phyloP scores from a whole-genome alignment of 495 filamentous ascomycete genomes.

The Penicillium robsamsonii region DNA sequence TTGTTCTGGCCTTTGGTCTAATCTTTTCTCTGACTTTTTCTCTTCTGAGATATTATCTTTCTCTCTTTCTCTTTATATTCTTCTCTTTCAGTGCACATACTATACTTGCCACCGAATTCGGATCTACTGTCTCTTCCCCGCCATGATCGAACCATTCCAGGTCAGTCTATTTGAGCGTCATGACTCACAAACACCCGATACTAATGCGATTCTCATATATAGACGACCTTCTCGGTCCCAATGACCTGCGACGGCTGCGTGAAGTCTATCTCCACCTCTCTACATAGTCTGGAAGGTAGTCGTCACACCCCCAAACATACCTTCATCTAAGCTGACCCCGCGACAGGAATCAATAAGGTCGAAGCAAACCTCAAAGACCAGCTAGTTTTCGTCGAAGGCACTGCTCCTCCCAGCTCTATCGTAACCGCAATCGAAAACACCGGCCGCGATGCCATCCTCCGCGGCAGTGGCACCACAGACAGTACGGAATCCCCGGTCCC shows the following conservation, averaged over 20 bases:
- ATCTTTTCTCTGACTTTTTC: neutral
- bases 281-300: slow-evolving; percentile 69
- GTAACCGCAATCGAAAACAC: slow-evolving; percentile 85
- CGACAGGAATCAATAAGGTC: slow-evolving; percentile 47
- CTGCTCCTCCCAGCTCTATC: slow-evolving; percentile 81
- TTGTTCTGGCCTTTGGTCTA: neutral
- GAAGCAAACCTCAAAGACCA: slow-evolving; percentile 49
- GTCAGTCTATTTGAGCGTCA: slow-evolving; percentile 31
- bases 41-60: neutral
- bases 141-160: slow-evolving; percentile 61
- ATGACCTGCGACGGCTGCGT: slow-evolving; percentile 88
- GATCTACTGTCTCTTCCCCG: slow-evolving; percentile 21
- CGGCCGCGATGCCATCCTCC: slow-evolving; percentile 89
- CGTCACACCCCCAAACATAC: neutral
- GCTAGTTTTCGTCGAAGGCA: slow-evolving; percentile 47
- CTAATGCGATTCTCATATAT: neutral
- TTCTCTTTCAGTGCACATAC: neutral
- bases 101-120: slow-evolving; percentile 9
- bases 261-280: slow-evolving; percentile 72
- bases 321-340: slow-evolving; percentile 3
- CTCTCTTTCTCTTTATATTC: slow-evolving; percentile 2
- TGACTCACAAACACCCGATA: slow-evolving; percentile 7
- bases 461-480: slow-evolving; percentile 81
- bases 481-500: slow-evolving; percentile 53
- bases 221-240: slow-evolving; percentile 94